Conservation (phyloP, 1,139 yeast species). For the Hyphopichia buzzinii region DNA sequence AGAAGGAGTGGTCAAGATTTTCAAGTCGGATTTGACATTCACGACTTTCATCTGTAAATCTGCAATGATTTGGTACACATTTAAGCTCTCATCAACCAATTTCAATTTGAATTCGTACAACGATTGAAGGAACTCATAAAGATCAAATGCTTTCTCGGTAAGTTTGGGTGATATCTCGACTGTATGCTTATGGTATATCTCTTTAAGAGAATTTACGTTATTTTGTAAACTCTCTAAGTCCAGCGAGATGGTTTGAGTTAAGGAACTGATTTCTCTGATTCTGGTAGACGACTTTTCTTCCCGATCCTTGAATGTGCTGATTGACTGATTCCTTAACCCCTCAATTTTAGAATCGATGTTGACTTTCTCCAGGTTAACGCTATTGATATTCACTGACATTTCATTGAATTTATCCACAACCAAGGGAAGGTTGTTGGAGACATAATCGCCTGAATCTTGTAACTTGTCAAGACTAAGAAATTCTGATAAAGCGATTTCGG, state of each 20-base stretch:
- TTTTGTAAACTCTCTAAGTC: slow-evolving; percentile 2
- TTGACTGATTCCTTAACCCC: slow-evolving; percentile 33
- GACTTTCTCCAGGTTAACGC: slow-evolving; percentile 26
- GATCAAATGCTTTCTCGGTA: slow-evolving; percentile 10
- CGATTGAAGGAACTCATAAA: slow-evolving; percentile 14
- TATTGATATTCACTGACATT: slow-evolving; percentile 30
- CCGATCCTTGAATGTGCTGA: slow-evolving; percentile 24
- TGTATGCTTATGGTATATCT: slow-evolving; percentile 16
- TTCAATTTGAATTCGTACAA: slow-evolving; percentile 25
- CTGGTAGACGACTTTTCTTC: background rate
- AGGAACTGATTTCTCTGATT: background rate
- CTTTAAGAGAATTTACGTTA: slow-evolving; percentile 6
- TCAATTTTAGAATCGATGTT: slow-evolving; percentile 34
- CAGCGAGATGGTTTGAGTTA: slow-evolving; percentile 3
- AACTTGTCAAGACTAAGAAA: slow-evolving; percentile 27
- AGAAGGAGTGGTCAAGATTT: slow-evolving; percentile 13
- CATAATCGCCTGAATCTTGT: slow-evolving; percentile 19
- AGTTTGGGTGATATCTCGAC: slow-evolving; percentile 13
- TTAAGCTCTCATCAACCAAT: slow-evolving; percentile 22
- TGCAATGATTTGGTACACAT: slow-evolving; percentile 34
- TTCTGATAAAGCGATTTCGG: slow-evolving; percentile 18
- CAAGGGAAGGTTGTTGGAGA: slow-evolving; percentile 27
- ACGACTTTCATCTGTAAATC: slow-evolving; percentile 41
- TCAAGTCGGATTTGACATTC: slow-evolving; percentile 29
- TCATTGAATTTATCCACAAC: slow-evolving; percentile 38